A percentile compares a stretch with the other conserved stretches of the same genome.
Conservation (phyloP, 805 yeast genomes). For the Candida wancherniae region DNA sequence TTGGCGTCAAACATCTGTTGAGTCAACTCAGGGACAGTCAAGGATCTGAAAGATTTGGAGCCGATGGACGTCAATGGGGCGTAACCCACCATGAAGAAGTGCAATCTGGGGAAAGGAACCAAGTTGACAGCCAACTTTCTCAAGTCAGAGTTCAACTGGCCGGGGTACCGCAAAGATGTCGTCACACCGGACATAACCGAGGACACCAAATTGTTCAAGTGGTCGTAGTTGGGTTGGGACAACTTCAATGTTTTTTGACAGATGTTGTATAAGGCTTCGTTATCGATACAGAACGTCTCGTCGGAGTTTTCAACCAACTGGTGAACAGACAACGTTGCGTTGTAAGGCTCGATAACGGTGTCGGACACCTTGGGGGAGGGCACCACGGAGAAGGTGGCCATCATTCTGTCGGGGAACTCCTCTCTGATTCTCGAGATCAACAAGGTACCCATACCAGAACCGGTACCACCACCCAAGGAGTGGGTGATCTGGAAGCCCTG, state of each 20-base stretch:
- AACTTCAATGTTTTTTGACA: slow-evolving; percentile 82
- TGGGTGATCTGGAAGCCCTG: slow-evolving; percentile 87
- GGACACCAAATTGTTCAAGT: slow-evolving; percentile 78
- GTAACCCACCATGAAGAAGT: slow-evolving; percentile 92
- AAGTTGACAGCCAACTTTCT: slow-evolving; percentile 91
- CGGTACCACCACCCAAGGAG: slow-evolving; percentile 76
- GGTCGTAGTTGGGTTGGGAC: slow-evolving; percentile 71
- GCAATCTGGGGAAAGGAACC: slow-evolving; percentile 93
- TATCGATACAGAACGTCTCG: slow-evolving; percentile 93
- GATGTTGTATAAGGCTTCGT: slow-evolving; percentile 87
- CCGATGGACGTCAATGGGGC: slow-evolving; percentile 85
- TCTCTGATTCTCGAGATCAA: slow-evolving; percentile 82
- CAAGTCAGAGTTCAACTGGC: slow-evolving; percentile 88
- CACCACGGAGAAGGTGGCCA: slow-evolving; percentile 90
- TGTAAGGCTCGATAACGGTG: slow-evolving; percentile 93
- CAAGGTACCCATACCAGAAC: slow-evolving; percentile 94
- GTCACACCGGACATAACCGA: slow-evolving; percentile 95
- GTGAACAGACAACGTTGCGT: slow-evolving; percentile 85
- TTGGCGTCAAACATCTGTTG: slow-evolving; percentile 90
- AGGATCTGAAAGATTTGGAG: slow-evolving; percentile 75
- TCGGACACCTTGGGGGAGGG: slow-evolving; percentile 90
- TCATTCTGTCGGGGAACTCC: slow-evolving; percentile 93
- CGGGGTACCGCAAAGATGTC: slow-evolving; percentile 90
- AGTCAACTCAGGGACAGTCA: slow-evolving; percentile 86
- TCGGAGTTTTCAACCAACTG: slow-evolving; percentile 88